A percentile compares a stretch with the other conserved stretches of the same genome.
Evolutionary conservation across 148 eudicot species (phyloP).

Genomic region (Pouteria glomerata): DNA sequence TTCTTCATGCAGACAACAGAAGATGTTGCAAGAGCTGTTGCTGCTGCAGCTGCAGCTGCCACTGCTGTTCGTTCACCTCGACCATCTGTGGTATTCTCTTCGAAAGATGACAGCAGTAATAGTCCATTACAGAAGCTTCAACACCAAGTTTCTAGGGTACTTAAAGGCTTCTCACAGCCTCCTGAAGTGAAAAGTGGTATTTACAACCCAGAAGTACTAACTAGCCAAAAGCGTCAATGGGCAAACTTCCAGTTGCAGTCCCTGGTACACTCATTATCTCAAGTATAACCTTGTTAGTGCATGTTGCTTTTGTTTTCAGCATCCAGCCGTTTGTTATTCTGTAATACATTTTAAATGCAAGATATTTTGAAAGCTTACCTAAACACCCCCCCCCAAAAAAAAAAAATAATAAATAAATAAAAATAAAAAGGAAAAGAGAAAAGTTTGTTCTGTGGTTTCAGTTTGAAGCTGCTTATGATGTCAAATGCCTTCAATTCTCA

Average conservation of each 20-base stretch:
- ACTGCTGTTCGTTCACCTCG: constrained; percentile 60
- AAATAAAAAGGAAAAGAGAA: too few species aligned
- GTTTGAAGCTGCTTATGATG: not conserved
- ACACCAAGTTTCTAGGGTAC: constrained; percentile 56
- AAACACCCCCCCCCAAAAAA: too few species aligned
- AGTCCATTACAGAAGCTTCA: constrained; percentile 72
- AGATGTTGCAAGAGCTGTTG: constrained; percentile 81
- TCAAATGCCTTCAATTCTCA: not conserved
- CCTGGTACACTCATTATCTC: constrained; percentile 35
- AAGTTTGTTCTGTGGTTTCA: not conserved
- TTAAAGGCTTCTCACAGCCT: constrained; percentile 76
- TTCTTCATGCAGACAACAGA: constrained; percentile 70
- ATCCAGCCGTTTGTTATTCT: not conserved
- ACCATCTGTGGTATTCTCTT: constrained; percentile 76
- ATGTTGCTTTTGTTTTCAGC: not conserved
- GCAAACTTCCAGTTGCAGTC: constrained; percentile 76
- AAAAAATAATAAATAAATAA: too few species aligned
- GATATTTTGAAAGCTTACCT: too few species aligned
- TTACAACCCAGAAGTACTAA: constrained; percentile 90
- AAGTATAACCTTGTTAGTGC: not conserved
- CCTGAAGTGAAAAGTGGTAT: constrained; percentile 52
- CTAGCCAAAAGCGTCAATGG: constrained; percentile 99
- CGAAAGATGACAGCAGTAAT: constrained; percentile 55
- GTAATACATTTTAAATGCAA: too few species aligned
- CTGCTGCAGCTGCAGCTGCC: constrained; percentile 71